phyloP scores from a whole-genome alignment of 176 grass and related monocot species.

The Aegilops speltoides region DNA sequence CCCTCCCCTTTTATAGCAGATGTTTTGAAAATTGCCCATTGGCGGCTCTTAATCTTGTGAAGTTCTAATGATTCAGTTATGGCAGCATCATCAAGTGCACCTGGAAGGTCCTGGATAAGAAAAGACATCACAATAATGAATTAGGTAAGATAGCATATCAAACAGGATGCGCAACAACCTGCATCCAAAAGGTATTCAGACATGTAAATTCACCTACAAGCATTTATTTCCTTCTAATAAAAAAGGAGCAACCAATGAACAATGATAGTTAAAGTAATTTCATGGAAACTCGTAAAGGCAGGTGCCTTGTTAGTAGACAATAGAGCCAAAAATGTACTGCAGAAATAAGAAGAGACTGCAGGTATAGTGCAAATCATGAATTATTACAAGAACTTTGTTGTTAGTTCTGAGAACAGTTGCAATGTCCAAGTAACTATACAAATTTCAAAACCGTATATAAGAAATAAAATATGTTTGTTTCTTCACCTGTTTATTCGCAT shows the following conservation, averaged over 20 bases:
- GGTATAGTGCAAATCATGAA: background rate
- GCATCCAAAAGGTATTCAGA: background rate
- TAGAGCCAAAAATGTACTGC: background rate
- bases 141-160: background rate
- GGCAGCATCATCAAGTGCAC: slow-evolving; percentile 96
- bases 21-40: slow-evolving; percentile 99
- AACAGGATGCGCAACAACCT: background rate
- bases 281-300: background rate
- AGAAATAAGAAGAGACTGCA: background rate
- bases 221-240: background rate
- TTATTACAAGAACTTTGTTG: background rate
- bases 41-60: slow-evolving; percentile 98
- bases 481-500: slow-evolving; percentile 98
- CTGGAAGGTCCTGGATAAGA: slow-evolving; percentile 86
- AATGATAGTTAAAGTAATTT: background rate
- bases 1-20: slow-evolving; percentile 99
- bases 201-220: background rate
- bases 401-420: background rate
- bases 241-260: background rate
- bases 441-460: slow-evolving; percentile 3
- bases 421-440: background rate
- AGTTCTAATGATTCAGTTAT: slow-evolving; percentile 98
- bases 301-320: background rate
- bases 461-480: background rate
- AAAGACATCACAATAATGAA: slow-evolving; percentile 6